Evolutionary conservation across 2,329 filamentous ascomycete genomes (phyloP).

Genomic region (Xylogone sp.): DNA sequence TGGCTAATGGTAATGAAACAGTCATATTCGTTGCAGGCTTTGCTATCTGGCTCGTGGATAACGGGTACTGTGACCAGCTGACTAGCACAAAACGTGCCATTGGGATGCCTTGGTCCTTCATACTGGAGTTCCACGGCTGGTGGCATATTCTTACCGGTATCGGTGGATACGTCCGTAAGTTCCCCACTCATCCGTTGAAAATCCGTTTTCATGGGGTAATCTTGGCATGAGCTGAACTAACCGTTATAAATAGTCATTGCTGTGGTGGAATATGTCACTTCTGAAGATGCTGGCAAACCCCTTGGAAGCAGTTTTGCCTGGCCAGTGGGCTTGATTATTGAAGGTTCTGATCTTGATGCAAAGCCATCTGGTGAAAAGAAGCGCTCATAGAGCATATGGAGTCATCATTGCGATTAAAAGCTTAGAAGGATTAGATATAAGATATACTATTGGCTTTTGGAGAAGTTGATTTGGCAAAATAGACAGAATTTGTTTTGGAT

Average conservation of each 20-base stretch:
- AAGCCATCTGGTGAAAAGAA: too few species aligned
- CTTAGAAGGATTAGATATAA: too few species aligned
- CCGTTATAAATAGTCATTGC: constrained; percentile 22
- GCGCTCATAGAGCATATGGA: too few species aligned
- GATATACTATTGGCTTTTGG: too few species aligned
- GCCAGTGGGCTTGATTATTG: constrained; percentile 20
- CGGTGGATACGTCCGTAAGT: constrained; percentile 37
- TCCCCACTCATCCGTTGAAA: background rate
- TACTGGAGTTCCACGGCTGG: constrained; percentile 59
- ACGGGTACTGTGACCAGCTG: constrained; percentile 46
- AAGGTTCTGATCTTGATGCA: constrained; percentile 6
- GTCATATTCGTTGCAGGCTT: constrained; percentile 41
- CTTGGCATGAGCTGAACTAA: background rate
- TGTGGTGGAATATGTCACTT: constrained; percentile 30
- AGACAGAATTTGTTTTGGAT: too few species aligned
- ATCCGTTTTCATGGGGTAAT: too few species aligned
- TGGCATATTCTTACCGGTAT: constrained; percentile 60
- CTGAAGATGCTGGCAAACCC: constrained; percentile 24
- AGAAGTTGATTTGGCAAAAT: too few species aligned
- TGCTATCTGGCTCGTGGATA: constrained; percentile 54
- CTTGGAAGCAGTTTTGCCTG: constrained; percentile 23
- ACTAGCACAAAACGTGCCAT: constrained; percentile 39
- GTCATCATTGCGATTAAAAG: too few species aligned
- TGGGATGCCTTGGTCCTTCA: constrained; percentile 51
- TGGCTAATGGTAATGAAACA: constrained; percentile 2